Evolutionary conservation across 441 rosid genomes (phyloP).

Genomic region (Adansonia gregorii): DNA sequence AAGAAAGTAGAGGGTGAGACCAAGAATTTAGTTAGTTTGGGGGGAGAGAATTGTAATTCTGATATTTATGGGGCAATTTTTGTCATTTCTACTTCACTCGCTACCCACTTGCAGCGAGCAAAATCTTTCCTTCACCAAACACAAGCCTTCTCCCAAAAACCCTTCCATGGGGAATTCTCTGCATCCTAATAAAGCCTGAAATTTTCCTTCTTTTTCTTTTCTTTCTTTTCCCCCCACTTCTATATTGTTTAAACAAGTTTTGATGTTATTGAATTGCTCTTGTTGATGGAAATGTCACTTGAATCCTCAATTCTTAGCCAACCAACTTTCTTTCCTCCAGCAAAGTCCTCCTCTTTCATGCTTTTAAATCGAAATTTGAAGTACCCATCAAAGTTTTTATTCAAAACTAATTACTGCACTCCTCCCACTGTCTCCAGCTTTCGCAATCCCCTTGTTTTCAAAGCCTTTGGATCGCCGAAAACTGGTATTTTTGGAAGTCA

Average conservation of each 20-base stretch:
- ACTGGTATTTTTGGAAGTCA: constrained; percentile 37
- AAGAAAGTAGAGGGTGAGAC: too few species aligned
- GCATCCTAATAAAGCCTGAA: background rate
- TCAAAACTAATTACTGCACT: constrained; percentile 37
- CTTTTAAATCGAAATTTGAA: constrained; percentile 45
- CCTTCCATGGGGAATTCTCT: background rate
- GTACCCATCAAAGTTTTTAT: constrained; percentile 39
- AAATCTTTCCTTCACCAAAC: constrained; percentile 20
- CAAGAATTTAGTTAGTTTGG: too few species aligned
- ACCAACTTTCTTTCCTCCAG: constrained; percentile 43
- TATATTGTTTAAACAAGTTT: background rate
- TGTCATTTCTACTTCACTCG: background rate
- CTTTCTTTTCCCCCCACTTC: too few species aligned
- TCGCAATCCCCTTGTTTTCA: constrained; percentile 29
- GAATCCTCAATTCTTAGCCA: constrained; percentile 58
- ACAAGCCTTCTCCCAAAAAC: background rate
- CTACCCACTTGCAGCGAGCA: constrained; percentile 19
- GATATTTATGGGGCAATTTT: background rate
- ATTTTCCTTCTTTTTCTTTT: background rate
- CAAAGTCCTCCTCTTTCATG: constrained; percentile 39
- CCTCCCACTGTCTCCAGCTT: constrained; percentile 31
- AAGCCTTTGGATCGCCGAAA: constrained; percentile 31
- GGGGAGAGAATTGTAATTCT: background rate
- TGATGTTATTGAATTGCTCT: background rate
- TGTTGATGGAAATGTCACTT: constrained; percentile 53